Conservation (phyloP, 768 basidiomycete genomes). For the Collybiopsis confluens region DNA sequence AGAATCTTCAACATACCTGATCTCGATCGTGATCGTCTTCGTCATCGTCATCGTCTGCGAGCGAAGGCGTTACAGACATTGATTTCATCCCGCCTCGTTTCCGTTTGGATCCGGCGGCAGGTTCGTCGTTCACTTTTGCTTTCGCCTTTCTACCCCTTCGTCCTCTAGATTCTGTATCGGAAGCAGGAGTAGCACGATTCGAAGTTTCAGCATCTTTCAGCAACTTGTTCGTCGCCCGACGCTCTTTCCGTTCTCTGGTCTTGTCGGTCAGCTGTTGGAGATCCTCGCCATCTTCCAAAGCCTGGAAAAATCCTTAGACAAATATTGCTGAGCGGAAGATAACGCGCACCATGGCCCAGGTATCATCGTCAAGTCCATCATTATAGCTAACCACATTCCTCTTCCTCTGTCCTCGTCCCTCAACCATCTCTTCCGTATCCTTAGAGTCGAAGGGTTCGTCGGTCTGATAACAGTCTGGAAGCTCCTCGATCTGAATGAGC, state of each 20-base stretch:
- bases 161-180: constrained; percentile 53
- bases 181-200: constrained; percentile 59
- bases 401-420: constrained; percentile 83
- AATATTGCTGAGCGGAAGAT: not conserved
- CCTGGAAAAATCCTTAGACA: constrained; percentile 34
- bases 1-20: constrained; percentile 34
- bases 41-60: constrained; percentile 73
- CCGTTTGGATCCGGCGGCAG: constrained; percentile 57
- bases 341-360: constrained; percentile 75
- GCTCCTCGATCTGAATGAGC: constrained; percentile 83
- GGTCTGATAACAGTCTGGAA: constrained; percentile 87
- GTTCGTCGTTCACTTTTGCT: constrained; percentile 47
- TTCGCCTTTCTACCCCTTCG: constrained; percentile 67
- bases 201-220: constrained; percentile 57
- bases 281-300: constrained; percentile 80
- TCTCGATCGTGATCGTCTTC: constrained; percentile 55
- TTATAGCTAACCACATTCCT: constrained; percentile 87
- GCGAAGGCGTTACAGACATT: constrained; percentile 72
- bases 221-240: constrained; percentile 56
- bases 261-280: constrained; percentile 68
- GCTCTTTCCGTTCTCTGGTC: constrained; percentile 59
- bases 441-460: constrained; percentile 72
- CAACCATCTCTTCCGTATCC: constrained; percentile 57
- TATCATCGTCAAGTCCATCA: constrained; percentile 91
- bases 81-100: constrained; percentile 69